phyloP scores from a whole-genome alignment of 805 yeast species.

The Wickerhamomyces rabaulensis region DNA sequence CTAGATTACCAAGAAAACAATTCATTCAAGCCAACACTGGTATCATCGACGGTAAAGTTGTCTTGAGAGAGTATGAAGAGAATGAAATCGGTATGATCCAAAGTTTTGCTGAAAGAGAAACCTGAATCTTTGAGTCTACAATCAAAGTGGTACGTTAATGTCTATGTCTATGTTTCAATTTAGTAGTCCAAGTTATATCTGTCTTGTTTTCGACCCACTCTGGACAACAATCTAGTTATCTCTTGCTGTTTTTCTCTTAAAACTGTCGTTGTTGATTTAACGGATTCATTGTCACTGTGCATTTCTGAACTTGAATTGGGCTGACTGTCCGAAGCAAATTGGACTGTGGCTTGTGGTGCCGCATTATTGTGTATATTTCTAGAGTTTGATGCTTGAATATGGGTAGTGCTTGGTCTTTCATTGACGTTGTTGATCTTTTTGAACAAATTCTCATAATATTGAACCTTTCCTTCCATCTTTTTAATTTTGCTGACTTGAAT shows the following conservation, averaged over 20 bases:
- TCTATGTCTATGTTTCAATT: not conserved
- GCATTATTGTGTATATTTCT: not conserved
- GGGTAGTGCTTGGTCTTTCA: constrained; percentile 3
- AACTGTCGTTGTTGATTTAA: not conserved
- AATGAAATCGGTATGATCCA: constrained; percentile 71
- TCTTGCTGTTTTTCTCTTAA: constrained; percentile 3
- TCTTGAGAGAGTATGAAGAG: constrained; percentile 69
- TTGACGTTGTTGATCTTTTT: constrained; percentile 5
- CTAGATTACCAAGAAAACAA: constrained; percentile 81
- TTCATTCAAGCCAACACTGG: constrained; percentile 77
- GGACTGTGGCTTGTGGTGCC: not conserved
- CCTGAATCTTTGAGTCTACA: constrained; percentile 1
- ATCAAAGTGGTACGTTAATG: not conserved
- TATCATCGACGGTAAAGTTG: constrained; percentile 35
- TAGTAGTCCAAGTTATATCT: constrained; percentile 2
- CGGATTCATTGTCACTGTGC: not conserved
- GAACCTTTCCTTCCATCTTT: constrained; percentile 4
- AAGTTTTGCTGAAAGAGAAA: constrained; percentile 62
- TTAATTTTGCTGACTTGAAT: constrained; percentile 6
- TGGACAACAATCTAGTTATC: constrained; percentile 3
- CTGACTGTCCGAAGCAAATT: not conserved
- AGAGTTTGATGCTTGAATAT: not conserved
- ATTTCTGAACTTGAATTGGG: not conserved
- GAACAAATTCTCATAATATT: constrained; percentile 7
- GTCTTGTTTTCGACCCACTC: constrained; percentile 1